Conservation (phyloP, 495 filamentous ascomycete genomes). For the Penicillium crystallinum region DNA sequence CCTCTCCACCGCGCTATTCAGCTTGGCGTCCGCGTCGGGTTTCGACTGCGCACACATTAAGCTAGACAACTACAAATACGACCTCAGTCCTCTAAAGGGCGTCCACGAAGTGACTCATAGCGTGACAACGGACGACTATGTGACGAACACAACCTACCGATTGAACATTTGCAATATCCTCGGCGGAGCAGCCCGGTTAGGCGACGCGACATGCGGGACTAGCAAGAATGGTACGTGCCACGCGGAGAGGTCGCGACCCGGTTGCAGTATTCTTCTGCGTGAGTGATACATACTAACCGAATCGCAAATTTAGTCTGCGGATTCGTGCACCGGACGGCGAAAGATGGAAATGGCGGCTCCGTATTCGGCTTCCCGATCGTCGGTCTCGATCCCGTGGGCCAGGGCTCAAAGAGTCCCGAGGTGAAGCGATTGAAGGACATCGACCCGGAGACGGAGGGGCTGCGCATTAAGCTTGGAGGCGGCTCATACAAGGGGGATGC, state of each 20-base stretch:
- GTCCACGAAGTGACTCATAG: slow-evolving; percentile 67
- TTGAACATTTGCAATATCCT: slow-evolving; percentile 75
- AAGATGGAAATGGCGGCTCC: slow-evolving; percentile 34
- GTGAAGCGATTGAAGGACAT: slow-evolving; percentile 56
- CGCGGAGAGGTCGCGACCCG: neutral
- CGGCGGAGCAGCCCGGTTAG: slow-evolving; percentile 53
- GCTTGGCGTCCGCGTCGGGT: slow-evolving; percentile 38
- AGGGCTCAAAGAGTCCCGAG: slow-evolving; percentile 53
- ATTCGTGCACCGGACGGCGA: slow-evolving; percentile 50
- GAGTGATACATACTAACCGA: slow-evolving; percentile 2
- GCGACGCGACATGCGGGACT: slow-evolving; percentile 57
- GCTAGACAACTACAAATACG: slow-evolving; percentile 53
- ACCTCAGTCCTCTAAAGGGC: slow-evolving; percentile 62
- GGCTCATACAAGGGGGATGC: slow-evolving; percentile 50
- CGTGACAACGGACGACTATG: slow-evolving; percentile 40
- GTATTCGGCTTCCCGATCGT: slow-evolving; percentile 62
- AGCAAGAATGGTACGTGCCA: slow-evolving; percentile 35
- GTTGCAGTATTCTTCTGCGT: neutral
- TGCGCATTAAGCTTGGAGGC: slow-evolving; percentile 66
- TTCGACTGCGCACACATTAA: slow-evolving; percentile 61
- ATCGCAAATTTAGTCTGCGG: slow-evolving; percentile 62
- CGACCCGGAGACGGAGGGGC: slow-evolving; percentile 60
- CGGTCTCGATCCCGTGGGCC: slow-evolving; percentile 54
- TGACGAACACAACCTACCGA: slow-evolving; percentile 77
- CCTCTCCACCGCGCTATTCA: slow-evolving; percentile 41